These are phyloP conservation scores for Sutorius australiensis DNA, from an alignment of 768 basidiomycete species.

Conservation along the genomic window DNA sequence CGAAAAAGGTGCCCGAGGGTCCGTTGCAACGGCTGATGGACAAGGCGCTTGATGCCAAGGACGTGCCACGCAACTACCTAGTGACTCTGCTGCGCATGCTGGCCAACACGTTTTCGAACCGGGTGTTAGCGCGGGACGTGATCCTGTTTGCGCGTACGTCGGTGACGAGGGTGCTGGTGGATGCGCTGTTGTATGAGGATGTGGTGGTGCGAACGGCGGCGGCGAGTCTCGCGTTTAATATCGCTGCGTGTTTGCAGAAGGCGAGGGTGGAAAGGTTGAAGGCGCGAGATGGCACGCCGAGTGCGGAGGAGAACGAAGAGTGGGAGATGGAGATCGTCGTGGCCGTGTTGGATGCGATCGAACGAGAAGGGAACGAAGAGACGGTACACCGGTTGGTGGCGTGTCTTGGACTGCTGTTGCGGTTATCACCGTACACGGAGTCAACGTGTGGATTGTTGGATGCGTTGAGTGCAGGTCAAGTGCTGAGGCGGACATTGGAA, in stretches of 20 bases:
- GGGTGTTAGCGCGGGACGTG: slow-evolving; percentile 35
- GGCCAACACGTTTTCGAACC: slow-evolving; percentile 59
- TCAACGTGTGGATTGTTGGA: slow-evolving; percentile 59
- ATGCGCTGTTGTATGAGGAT: slow-evolving; percentile 67
- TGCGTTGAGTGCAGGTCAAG: slow-evolving; percentile 58
- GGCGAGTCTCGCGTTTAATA: slow-evolving; percentile 78
- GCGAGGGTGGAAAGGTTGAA: slow-evolving; percentile 45
- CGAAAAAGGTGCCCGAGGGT: slow-evolving; percentile 30
- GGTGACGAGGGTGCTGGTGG: slow-evolving; percentile 57
- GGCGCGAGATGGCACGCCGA: slow-evolving; percentile 31
- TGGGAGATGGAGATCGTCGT: slow-evolving; percentile 85
- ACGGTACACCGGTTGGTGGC: slow-evolving; percentile 83
- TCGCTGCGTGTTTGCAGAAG: slow-evolving; percentile 63
- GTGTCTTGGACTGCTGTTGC: slow-evolving; percentile 70
- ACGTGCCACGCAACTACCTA: slow-evolving; percentile 48
- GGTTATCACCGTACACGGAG: slow-evolving; percentile 68
- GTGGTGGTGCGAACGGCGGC: slow-evolving; percentile 68
- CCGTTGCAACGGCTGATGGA: slow-evolving; percentile 46
- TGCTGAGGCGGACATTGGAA: slow-evolving; percentile 55
- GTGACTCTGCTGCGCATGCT: slow-evolving; percentile 67
- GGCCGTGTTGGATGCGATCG: slow-evolving; percentile 77
- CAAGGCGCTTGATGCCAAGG: slow-evolving; percentile 36
- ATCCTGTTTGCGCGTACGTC: slow-evolving; percentile 35
- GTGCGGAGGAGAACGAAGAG: slow-evolving; percentile 60
- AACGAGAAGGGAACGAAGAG: slow-evolving; percentile 73